Evolutionary conservation across 257 asterid species (phyloP), one percentile per base, ranked within the genome.

Genomic region (Leptodermis oblonga): DNA sequence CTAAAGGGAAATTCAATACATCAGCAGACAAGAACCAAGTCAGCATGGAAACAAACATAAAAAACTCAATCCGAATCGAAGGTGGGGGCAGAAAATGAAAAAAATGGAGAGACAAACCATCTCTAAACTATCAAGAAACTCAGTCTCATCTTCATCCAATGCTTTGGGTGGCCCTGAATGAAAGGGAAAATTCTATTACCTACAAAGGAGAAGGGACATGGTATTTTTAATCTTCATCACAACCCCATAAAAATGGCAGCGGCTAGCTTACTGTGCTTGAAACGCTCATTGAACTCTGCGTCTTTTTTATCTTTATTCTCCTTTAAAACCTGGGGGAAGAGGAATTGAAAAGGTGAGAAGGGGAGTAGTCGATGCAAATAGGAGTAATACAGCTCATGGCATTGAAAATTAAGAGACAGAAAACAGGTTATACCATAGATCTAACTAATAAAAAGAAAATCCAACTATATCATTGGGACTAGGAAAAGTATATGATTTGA

Each of bases 151-250:
- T 79, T 88, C 99, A 82, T 93, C 99, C 83, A 93, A 79, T 61
- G 99, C 96, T 84, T 90, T 93, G 10, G 99, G 99, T 71, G 97
- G 97, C 73, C 92, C 98, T 92, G 84, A 78, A 77, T 68, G 68
- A 69, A 60, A 62, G 67, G 37, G 37, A 61, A 14, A n/a, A 12
- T 63, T 31, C 33, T 22, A 42, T 6, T 5, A 59, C 14, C 14
- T 34, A n/a, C 20, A n/a, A 42, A 64, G 48, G 26, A 20, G 23
- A 25, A 65, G 39, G 5, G 14, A 39, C 23, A 37, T 9, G 5
- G 37, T 14, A 36, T 43, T 61, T 18, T 34, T n/a, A 61, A 34
- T 51, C 28, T 4, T 51, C 58, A 5, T 13, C 25, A 20, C 25
- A 20, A n/a, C n/a, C 25, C 3, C 3, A 17, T 17, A 48, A 20